Base-by-base conservation (phyloP, 1,284 basidiomycete species). In the Sanghuangporus baumii region DNA sequence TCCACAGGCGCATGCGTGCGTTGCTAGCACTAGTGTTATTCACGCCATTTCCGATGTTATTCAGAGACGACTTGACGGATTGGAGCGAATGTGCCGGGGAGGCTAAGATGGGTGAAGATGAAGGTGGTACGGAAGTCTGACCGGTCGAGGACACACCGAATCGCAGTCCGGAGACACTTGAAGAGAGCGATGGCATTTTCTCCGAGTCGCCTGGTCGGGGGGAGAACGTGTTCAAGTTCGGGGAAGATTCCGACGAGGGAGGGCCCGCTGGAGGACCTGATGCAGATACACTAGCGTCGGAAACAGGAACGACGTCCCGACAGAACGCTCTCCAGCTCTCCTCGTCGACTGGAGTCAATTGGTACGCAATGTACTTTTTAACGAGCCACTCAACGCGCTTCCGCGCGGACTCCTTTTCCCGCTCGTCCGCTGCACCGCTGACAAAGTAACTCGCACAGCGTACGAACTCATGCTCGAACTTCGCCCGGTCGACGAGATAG, bases 401-500 rank as follows among this genome's bases (percentile, higher is more conserved):
- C 31, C 74, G 75, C 55, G 81, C 79, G 26, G 68, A 70, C 18
- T 76, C 77, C 63, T 76, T 78, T 18, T 68, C 66, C 9, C 72
- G 72, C 3, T 81, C 82, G 1, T 76, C 66, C 0, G 84, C 81
- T 0, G 84, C 81, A 0, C 87, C 87, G 41, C 74, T 79, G 47
- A 91, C 75, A 36, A 91, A 77, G 71, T 85, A 85, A 2, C 79
- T 77, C 67, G 83, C 85, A 65, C 86, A 86, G 26, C 89, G 79
- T 18, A 81, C 73, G 59, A 91, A 82, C 71, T 91, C 89, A n/a
- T 71, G 70, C 71, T 91, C 90, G 65, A 91, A 89, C 57, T 78
- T 80, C 4, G 71, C 68, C 11, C 77, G 78, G 2, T 81, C 84
- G 41, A 83, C 79, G 50, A 87, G 70, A 8, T 74, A 70, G 1